Base-by-base conservation (phyloP, 2,329 filamentous ascomycete genomes). In the Xylariomycetidae sp. region DNA sequence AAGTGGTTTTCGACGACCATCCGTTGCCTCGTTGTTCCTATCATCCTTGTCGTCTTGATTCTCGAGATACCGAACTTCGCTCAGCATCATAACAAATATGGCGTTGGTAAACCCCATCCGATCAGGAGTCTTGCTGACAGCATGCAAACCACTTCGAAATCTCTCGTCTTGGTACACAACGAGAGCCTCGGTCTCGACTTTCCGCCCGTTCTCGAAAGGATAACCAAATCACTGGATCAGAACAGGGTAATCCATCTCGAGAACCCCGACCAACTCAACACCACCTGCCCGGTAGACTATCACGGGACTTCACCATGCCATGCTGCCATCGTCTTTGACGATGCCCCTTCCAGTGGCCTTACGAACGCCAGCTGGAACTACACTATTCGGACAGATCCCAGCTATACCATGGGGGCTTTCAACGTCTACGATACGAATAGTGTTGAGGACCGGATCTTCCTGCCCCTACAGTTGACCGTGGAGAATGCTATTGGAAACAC, bases 241-340 rank as follows among this genome's bases (percentile, higher is more conserved):
- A 38, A 26, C 26, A 43, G 35, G 9, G 25, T 52, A 6, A 29
- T 47, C 15, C 20, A 43, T 12, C 39, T 47, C 6, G 28, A 35
- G n/a, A 29, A 42, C 26, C 29, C 38, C 8, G 35, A 29, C 17
- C 15, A 46, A 23, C 36, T 51, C 10, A 39, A 46, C 6, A n/a
- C 29, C 2, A 43, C 31, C 6, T 52, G 50, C 16, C 42, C 42
- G 8, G 48, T 51, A 16, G 48, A 52, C 27, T 51, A 43, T 31
- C 61, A 72, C 15, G 84, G 83, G 7, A 77, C 82, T 2, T 83
- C 81, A 2, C 66, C 65, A 4, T 92, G 85, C 59, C 85, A 79
- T 52, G 84, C 76, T 6, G 85, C 82, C 3, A 75, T 81, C 4
- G 70, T 79, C 6, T 89, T 93, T 54, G 65, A 78, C 35, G 77